phyloP scores from a whole-genome alignment of 306 rosid genomes.

The Vigna reflexopilosa region DNA sequence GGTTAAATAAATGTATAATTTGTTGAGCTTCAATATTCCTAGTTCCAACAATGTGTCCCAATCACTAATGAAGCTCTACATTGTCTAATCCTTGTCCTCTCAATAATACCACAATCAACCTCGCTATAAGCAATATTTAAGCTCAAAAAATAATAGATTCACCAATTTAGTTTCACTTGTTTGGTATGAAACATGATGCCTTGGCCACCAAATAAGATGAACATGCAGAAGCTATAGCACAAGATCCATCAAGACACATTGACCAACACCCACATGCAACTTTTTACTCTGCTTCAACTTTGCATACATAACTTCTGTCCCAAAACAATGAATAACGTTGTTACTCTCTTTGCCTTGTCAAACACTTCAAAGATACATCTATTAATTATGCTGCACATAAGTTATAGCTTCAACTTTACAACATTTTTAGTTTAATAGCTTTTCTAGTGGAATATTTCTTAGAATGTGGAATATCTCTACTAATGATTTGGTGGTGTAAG shows the following conservation, averaged over 20 bases:
- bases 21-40: conserved; percentile 1
- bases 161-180: conserved; percentile 2
- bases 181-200: background rate
- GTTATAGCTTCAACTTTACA: too few species aligned
- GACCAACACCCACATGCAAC: conserved; percentile 20
- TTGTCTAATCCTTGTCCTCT: conserved; percentile 18
- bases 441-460: too few species aligned
- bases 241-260: conserved; percentile 31
- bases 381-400: too few species aligned
- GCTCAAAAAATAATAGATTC: background rate
- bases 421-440: too few species aligned
- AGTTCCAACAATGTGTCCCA: background rate
- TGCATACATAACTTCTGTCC: background rate
- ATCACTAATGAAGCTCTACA: background rate
- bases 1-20: background rate
- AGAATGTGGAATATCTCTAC: too few species aligned
- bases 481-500: too few species aligned
- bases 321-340: background rate
- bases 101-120: conserved; percentile 14
- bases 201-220: background rate
- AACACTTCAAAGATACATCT: background rate
- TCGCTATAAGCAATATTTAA: conserved; percentile 1
- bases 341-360: background rate
- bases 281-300: background rate
- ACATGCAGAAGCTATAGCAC: background rate